Conservation (phyloP, 345 rosid species). For the Gossypium sturtianum region DNA sequence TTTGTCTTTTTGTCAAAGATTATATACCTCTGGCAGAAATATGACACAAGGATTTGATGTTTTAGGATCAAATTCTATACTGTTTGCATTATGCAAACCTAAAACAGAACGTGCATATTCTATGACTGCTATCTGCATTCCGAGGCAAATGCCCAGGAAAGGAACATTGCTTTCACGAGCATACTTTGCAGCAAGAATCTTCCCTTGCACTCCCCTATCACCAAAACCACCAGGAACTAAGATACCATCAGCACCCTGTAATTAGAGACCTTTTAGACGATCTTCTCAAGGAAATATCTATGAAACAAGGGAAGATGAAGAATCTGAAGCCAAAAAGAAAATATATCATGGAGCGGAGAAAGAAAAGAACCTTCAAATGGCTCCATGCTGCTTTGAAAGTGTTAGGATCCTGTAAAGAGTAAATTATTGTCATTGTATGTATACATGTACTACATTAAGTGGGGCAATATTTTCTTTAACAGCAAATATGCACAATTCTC, state of each 20-base stretch:
- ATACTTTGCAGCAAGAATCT: conserved; percentile 72
- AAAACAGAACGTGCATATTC: conserved; percentile 76
- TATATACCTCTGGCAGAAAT: conserved; percentile 73
- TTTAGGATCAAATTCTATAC: conserved; percentile 69
- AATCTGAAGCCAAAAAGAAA: not conserved
- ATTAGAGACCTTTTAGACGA: conserved; percentile 4
- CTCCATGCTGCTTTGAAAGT: conserved; percentile 59
- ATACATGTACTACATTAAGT: not conserved
- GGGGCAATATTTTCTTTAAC: not conserved
- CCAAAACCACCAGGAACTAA: conserved; percentile 93
- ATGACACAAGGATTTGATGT: conserved; percentile 72
- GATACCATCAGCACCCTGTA: conserved; percentile 71
- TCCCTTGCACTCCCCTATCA: conserved; percentile 83
- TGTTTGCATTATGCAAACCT: conserved; percentile 61
- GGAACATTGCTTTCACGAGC: conserved; percentile 74
- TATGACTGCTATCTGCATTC: conserved; percentile 83
- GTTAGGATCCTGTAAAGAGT: conserved; percentile 47
- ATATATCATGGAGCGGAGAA: not conserved
- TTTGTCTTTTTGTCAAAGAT: not conserved
- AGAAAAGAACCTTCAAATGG: conserved; percentile 48
- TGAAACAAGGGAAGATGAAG: not conserved
- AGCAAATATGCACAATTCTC: conserved; percentile 8
- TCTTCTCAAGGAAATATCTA: not conserved
- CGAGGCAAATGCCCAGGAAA: conserved; percentile 80
- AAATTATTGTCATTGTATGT: conserved; percentile 12